A percentile compares a stretch with the other conserved stretches of the same genome.
Conservation (phyloP, 495 filamentous ascomycete species). For the Penicillium chermesinum region DNA sequence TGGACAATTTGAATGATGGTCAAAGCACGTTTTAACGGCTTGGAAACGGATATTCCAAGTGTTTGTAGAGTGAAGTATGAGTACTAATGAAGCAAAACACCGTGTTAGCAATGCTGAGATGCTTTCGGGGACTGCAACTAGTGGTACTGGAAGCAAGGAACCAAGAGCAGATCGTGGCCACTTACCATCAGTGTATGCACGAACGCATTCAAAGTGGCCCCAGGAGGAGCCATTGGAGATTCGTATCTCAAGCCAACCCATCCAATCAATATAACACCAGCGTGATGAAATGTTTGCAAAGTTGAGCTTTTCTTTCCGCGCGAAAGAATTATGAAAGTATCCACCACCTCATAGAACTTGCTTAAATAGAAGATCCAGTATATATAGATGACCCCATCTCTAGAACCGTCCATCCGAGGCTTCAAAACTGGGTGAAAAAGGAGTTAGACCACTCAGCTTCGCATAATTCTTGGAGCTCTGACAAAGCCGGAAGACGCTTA, state of each 20-base stretch:
- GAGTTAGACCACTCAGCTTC: too few species aligned
- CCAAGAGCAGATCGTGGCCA: not conserved
- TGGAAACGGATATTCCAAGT: constrained; percentile 7
- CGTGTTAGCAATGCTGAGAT: too few species aligned
- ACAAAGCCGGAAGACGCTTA: too few species aligned
- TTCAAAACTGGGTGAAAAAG: constrained; percentile 6
- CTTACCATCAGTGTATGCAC: constrained; percentile 80
- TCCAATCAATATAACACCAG: constrained; percentile 74
- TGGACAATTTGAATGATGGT: constrained; percentile 16
- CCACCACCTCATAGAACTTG: constrained; percentile 89
- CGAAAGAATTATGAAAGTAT: constrained; percentile 77
- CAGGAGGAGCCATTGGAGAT: constrained; percentile 50
- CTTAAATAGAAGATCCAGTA: constrained; percentile 88
- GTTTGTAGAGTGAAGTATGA: constrained; percentile 15
- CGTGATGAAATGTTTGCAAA: constrained; percentile 85
- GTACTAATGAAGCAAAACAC: constrained; percentile 6
- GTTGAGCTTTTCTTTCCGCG: constrained; percentile 78
- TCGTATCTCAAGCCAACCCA: constrained; percentile 11
- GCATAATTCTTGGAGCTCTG: too few species aligned
- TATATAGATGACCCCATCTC: constrained; percentile 9
- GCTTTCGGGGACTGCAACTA: too few species aligned
- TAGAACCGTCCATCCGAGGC: not conserved
- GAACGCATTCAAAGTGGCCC: constrained; percentile 71
- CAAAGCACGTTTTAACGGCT: constrained; percentile 10
- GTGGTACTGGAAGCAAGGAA: too few species aligned